A percentile compares a stretch with the other conserved stretches of the same genome.
Evolutionary conservation across 2,329 filamentous ascomycete genomes (phyloP).

Genomic region (Botrytis porri): DNA sequence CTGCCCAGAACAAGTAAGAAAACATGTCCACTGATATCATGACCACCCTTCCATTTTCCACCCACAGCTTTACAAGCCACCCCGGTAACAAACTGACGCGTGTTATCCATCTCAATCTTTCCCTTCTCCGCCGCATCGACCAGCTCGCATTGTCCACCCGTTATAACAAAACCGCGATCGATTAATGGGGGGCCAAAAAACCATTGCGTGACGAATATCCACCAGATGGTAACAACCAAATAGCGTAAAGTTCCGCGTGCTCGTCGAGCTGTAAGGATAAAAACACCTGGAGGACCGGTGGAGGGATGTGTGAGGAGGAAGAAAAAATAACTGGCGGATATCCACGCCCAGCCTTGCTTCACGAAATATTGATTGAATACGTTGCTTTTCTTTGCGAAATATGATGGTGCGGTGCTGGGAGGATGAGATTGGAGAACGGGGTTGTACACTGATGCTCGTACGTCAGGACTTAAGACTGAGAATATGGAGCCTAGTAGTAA

Average conservation of each 20-base stretch:
- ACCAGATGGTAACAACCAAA: constrained; percentile 68
- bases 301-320: constrained; percentile 69
- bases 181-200: constrained; percentile 90
- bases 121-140: constrained; percentile 49
- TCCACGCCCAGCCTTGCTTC: constrained; percentile 94
- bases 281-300: constrained; percentile 44
- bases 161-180: constrained; percentile 84
- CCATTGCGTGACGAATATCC: constrained; percentile 92
- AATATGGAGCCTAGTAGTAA: constrained; percentile 81
- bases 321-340: constrained; percentile 67
- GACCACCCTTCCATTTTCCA: constrained; percentile 85
- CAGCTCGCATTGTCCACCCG: constrained; percentile 77
- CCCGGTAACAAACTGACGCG: constrained; percentile 60
- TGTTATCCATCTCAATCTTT: constrained; percentile 45
- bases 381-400: constrained; percentile 94
- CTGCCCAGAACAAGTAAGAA: constrained; percentile 87
- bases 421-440: constrained; percentile 60
- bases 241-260: constrained; percentile 66
- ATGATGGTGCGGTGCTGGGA: constrained; percentile 63
- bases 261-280: constrained; percentile 45
- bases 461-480: constrained; percentile 71
- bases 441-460: constrained; percentile 62
- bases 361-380: constrained; percentile 91
- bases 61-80: constrained; percentile 80
- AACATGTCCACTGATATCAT: constrained; percentile 94